Conservation (phyloP, 768 basidiomycete genomes). For the Suillus subluteus region DNA sequence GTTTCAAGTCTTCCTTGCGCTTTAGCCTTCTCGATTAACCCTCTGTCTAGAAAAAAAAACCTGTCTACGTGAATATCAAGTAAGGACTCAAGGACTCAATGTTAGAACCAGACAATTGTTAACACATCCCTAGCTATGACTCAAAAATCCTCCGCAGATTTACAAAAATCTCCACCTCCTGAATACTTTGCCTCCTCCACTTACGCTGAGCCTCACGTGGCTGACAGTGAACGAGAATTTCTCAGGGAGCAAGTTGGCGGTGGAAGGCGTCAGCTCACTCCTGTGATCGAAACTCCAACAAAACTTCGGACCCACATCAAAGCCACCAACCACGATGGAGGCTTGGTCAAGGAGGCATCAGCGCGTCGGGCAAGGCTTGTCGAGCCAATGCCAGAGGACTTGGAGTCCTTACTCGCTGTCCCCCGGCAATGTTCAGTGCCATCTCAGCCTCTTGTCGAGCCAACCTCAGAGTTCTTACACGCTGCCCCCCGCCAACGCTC, state of each 20-base stretch:
- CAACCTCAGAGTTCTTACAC: constrained; percentile 3
- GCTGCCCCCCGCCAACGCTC: too few species aligned
- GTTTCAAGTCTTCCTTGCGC: neutral
- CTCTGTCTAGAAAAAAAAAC: neutral
- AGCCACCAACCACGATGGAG: neutral
- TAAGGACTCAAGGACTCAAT: neutral
- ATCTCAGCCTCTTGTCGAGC: too few species aligned
- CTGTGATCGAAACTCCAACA: neutral
- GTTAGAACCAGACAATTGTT: neutral
- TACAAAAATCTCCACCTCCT: neutral
- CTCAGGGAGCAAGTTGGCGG: neutral
- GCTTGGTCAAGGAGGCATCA: constrained; percentile 3
- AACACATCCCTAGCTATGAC: neutral
- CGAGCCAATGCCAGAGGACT: too few species aligned
- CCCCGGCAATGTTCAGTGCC: too few species aligned
- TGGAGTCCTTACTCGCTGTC: too few species aligned
- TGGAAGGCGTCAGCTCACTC: neutral
- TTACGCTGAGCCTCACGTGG: neutral
- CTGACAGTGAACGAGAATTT: neutral
- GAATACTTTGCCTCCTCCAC: too few species aligned
- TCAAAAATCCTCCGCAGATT: neutral
- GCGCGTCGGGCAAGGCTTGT: neutral
- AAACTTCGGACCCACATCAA: neutral
- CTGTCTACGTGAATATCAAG: neutral
- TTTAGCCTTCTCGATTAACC: neutral